Percentiles rank a stretch among this genome's conserved stretches.
Conservation (phyloP, 1,284 basidiomycete genomes). For the Omphalotus olearius region DNA sequence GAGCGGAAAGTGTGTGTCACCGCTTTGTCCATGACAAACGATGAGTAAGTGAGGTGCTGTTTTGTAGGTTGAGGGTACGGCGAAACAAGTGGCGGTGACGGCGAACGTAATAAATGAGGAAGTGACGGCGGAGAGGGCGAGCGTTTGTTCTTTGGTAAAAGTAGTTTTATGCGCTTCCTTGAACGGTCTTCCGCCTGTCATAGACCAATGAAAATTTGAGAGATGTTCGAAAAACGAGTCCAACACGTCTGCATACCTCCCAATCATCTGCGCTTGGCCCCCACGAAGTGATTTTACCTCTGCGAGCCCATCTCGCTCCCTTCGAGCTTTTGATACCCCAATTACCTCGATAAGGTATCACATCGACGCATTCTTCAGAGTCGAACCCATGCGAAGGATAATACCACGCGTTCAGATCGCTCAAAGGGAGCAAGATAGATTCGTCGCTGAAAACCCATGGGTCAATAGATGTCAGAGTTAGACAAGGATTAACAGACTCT, state of each 20-base stretch:
- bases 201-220: constrained; percentile 12
- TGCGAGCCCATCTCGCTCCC: constrained; percentile 70
- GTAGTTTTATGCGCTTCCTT: constrained; percentile 65
- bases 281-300: constrained; percentile 75
- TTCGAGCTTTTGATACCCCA: constrained; percentile 73
- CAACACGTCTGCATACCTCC: constrained; percentile 51
- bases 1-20: constrained; percentile 81
- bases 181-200: constrained; percentile 72
- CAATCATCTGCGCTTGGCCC: constrained; percentile 76
- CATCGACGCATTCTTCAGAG: constrained; percentile 50
- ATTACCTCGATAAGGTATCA: constrained; percentile 54
- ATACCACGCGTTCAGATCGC: constrained; percentile 74
- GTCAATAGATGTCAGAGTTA: constrained; percentile 1
- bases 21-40: constrained; percentile 78
- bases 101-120: constrained; percentile 51
- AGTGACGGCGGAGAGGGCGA: constrained; percentile 55
- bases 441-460: constrained; percentile 26
- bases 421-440: constrained; percentile 43
- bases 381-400: constrained; percentile 67
- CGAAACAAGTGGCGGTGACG: constrained; percentile 55
- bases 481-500: constrained; percentile 8
- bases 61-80: constrained; percentile 65
- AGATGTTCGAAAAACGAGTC: constrained; percentile 12
- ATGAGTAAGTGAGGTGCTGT: constrained; percentile 71
- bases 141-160: constrained; percentile 54